Evolutionary conservation across 345 rosid genomes (phyloP).

Genomic region (Eucalyptus curtisii): DNA sequence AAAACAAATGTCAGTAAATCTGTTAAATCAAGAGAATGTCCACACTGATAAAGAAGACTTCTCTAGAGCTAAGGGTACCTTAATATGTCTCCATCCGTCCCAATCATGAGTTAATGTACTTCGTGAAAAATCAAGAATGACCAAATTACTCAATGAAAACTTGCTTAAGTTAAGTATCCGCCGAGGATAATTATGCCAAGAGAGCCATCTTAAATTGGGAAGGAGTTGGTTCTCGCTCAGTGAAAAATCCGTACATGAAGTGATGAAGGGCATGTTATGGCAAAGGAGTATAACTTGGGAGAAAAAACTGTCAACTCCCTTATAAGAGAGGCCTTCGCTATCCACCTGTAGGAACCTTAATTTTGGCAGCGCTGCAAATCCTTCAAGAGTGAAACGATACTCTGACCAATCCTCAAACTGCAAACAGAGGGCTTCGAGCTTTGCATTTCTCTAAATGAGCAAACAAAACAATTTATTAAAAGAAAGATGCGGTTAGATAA

Average conservation of each 20-base stretch:
- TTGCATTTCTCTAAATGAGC: not conserved
- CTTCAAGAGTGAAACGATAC: not conserved
- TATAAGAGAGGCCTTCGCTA: fast-evolving
- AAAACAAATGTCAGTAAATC: not conserved
- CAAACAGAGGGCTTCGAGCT: not conserved
- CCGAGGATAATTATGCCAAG: not conserved
- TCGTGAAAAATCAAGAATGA: not conserved
- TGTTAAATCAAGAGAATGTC: not conserved
- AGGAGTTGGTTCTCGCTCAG: not conserved
- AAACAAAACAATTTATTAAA: not conserved
- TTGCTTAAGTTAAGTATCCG: not conserved
- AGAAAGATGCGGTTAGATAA: not conserved
- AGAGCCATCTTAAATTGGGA: not conserved
- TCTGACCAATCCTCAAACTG: not conserved
- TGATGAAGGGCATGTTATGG: not conserved
- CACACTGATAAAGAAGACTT: not conserved
- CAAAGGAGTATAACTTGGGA: fast-evolving
- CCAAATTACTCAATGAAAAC: not conserved
- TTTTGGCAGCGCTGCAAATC: not conserved
- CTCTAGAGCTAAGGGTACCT: not conserved
- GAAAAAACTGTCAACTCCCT: not conserved
- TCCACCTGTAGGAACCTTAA: not conserved
- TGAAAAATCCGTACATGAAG: not conserved
- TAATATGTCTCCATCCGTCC: not conserved
- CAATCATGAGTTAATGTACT: not conserved